A percentile compares a stretch with the other conserved stretches of the same genome.
phyloP scores from a whole-genome alignment of 2,329 filamentous ascomycete genomes.

The Aulographum hederae region DNA sequence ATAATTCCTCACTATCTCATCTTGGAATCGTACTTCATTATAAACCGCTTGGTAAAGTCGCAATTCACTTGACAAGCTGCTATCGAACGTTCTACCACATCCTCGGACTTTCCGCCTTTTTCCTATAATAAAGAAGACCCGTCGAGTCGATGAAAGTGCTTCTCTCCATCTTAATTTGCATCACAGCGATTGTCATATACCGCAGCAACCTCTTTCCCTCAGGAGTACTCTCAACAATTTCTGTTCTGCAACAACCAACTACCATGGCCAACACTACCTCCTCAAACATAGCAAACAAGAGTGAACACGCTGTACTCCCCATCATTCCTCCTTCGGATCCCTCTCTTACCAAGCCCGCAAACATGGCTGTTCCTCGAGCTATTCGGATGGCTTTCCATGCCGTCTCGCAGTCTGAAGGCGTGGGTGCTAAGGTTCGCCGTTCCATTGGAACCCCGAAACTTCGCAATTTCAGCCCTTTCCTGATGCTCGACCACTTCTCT shows the following conservation, averaged over 20 bases:
- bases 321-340: slow-evolving; percentile 26
- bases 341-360: slow-evolving; percentile 23
- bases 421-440: slow-evolving; percentile 69
- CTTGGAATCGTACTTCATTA: too few relatives aligned
- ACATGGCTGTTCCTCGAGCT: slow-evolving; percentile 52
- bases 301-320: slow-evolving; percentile 29
- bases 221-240: background rate
- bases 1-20: too few relatives aligned
- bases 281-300: slow-evolving; percentile 5
- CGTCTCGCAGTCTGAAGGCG: slow-evolving; percentile 71
- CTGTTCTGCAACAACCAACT: background rate
- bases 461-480: slow-evolving; percentile 73
- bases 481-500: slow-evolving; percentile 87
- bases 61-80: too few relatives aligned
- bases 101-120: too few relatives aligned
- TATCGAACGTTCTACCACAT: too few relatives aligned
- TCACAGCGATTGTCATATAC: slow-evolving; percentile 4
- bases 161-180: slow-evolving; percentile 8
- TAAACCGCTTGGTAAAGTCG: too few relatives aligned
- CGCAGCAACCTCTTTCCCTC: slow-evolving; percentile 1
- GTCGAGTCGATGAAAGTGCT: slow-evolving; percentile 1
- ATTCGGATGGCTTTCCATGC: slow-evolving; percentile 76
- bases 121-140: too few relatives aligned
- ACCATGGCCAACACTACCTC: background rate
- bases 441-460: slow-evolving; percentile 73